Evolutionary conservation across 169 alveolate species (phyloP).

Genomic region (Amoebophrya sp.): DNA sequence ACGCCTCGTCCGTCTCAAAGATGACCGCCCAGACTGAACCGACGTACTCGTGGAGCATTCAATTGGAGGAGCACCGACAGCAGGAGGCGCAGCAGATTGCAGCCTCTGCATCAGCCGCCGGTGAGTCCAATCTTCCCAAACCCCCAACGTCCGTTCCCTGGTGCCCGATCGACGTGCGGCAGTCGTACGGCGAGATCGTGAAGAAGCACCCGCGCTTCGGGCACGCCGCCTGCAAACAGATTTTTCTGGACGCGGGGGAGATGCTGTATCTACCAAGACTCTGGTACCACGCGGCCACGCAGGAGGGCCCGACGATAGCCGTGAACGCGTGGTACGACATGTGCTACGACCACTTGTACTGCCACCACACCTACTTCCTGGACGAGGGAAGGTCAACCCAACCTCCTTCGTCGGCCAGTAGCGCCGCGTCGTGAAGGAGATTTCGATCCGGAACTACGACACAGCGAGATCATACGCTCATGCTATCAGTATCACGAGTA

Average conservation of each 20-base stretch:
- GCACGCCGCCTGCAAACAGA: neutral
- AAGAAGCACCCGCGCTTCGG: neutral
- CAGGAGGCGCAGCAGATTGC: neutral
- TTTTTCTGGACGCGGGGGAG: neutral
- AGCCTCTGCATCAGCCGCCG: too few species aligned
- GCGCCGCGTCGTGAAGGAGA: too few species aligned
- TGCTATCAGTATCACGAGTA: too few species aligned
- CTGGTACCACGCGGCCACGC: neutral
- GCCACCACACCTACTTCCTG: neutral
- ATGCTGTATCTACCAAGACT: neutral
- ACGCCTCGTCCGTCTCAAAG: neutral
- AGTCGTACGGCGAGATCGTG: neutral
- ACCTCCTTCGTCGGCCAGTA: too few species aligned
- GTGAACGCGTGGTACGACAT: constrained; percentile 10
- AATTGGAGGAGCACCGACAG: neutral
- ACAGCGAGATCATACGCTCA: too few species aligned
- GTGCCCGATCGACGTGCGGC: neutral
- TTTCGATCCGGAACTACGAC: too few species aligned
- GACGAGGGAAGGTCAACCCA: too few species aligned
- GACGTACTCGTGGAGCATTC: neutral
- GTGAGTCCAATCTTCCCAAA: too few species aligned
- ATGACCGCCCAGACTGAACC: neutral
- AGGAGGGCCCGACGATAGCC: neutral
- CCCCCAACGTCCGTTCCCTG: neutral
- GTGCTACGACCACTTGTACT: neutral